Evolutionary conservation across 75 land plant genomes (phyloP).

Genomic region (Chamaecyparis obtusa): DNA sequence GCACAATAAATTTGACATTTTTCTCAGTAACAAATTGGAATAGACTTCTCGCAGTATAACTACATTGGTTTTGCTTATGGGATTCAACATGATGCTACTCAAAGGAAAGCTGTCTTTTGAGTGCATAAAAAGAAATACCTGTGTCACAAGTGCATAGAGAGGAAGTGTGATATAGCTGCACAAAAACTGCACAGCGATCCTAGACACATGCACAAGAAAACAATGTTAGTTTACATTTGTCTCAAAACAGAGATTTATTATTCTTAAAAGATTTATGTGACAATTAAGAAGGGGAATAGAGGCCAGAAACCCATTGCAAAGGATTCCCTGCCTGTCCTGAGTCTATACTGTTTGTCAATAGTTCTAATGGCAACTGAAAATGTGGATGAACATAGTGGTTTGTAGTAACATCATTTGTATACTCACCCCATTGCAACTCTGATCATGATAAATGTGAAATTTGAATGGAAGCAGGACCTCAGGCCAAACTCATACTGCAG

Average conservation of each 20-base stretch:
- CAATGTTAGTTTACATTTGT: neutral
- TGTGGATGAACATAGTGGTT: neutral
- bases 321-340: neutral
- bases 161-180: conserved; percentile 78
- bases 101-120: neutral
- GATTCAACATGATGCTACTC: neutral
- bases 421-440: conserved; percentile 32
- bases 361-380: neutral
- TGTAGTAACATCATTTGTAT: conserved; percentile 3
- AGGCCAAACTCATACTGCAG: conserved; percentile 40
- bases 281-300: neutral
- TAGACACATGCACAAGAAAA: neutral
- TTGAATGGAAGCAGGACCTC: conserved; percentile 39
- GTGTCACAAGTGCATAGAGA: conserved; percentile 68
- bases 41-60: neutral
- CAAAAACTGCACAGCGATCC: conserved; percentile 30
- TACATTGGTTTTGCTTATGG: neutral
- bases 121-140: conserved; percentile 23
- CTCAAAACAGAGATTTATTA: neutral
- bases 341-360: neutral
- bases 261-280: neutral
- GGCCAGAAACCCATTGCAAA: neutral
- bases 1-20: neutral
- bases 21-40: neutral
- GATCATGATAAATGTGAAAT: conserved; percentile 14